phyloP scores from a whole-genome alignment of 2,329 filamentous ascomycete species.

The Colletotrichum viniferum region DNA sequence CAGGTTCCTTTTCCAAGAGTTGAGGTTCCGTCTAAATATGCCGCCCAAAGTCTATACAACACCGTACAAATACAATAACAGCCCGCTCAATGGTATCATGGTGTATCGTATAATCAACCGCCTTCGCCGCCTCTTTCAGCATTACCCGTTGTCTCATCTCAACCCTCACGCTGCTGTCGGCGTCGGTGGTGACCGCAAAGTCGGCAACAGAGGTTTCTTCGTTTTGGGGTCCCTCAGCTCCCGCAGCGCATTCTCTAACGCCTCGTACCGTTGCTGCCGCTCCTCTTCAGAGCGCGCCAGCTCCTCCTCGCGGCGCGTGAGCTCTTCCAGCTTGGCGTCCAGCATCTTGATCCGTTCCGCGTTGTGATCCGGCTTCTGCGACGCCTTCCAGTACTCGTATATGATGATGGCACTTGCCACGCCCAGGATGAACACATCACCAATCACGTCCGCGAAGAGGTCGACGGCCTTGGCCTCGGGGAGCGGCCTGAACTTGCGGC shows the following conservation, averaged over 20 bases:
- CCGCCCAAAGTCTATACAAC: not conserved
- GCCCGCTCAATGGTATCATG: slow-evolving; percentile 13
- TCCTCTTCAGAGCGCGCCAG: slow-evolving; percentile 48
- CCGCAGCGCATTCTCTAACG: slow-evolving; percentile 59
- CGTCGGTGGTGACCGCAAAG: slow-evolving; percentile 30
- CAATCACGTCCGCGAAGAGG: slow-evolving; percentile 69
- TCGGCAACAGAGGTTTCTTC: slow-evolving; percentile 56
- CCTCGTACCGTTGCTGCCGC: slow-evolving; percentile 51
- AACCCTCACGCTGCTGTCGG: slow-evolving; percentile 25
- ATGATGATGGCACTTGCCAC: slow-evolving; percentile 63
- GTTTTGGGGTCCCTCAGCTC: slow-evolving; percentile 60
- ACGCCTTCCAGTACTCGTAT: slow-evolving; percentile 65
- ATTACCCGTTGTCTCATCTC: not conserved
- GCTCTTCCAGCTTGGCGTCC: slow-evolving; percentile 50
- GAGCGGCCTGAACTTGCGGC: slow-evolving; percentile 64
- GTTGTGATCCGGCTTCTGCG: slow-evolving; percentile 65
- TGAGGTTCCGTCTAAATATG: slow-evolving; percentile 5
- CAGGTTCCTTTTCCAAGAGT: not conserved
- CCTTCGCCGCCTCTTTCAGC: not conserved
- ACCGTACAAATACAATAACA: not conserved
- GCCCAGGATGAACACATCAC: slow-evolving; percentile 65
- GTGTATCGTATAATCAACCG: not conserved
- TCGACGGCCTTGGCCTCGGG: slow-evolving; percentile 70
- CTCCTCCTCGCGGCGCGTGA: slow-evolving; percentile 54
- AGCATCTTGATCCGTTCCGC: slow-evolving; percentile 58